Conservation (phyloP, 805 yeast genomes). For the Nakazawaea ambrosiae region DNA sequence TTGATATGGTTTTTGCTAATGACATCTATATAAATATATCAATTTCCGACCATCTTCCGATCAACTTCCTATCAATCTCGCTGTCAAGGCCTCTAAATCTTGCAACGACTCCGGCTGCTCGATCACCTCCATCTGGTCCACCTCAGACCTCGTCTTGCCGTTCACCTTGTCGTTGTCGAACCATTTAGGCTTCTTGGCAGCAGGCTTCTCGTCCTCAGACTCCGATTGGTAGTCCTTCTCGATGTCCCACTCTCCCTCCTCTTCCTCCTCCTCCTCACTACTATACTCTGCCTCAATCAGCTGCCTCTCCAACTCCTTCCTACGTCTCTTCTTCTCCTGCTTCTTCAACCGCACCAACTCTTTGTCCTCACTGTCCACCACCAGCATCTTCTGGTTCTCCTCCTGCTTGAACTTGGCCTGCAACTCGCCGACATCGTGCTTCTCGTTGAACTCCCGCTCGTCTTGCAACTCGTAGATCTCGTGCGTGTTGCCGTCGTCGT, state of each 20-base stretch:
- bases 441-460: conserved; percentile 73
- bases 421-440: conserved; percentile 58
- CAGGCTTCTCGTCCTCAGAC: conserved; percentile 25
- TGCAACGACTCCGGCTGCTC: conserved; percentile 88
- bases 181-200: conserved; percentile 38
- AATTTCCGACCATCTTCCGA: too few relatives aligned
- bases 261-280: conserved; percentile 17
- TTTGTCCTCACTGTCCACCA: conserved; percentile 75
- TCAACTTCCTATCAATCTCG: conserved; percentile 28
- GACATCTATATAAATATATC: too few relatives aligned
- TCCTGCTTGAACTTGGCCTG: conserved; percentile 57
- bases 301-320: conserved; percentile 70
- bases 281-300: conserved; percentile 25
- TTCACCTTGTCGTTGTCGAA: conserved; percentile 29
- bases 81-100: conserved; percentile 86
- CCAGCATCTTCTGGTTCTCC: conserved; percentile 64
- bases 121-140: conserved; percentile 51
- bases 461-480: conserved; percentile 86
- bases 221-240: conserved; percentile 32
- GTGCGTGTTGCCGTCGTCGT: conserved; percentile 92
- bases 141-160: conserved; percentile 18
- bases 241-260: conserved; percentile 26
- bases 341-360: conserved; percentile 66
- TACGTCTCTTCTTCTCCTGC: conserved; percentile 81
- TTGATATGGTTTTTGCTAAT: too few relatives aligned